Evolutionary conservation across 2,329 filamentous ascomycete genomes (phyloP).

Genomic region (Teratosphaeria gauchensis): DNA sequence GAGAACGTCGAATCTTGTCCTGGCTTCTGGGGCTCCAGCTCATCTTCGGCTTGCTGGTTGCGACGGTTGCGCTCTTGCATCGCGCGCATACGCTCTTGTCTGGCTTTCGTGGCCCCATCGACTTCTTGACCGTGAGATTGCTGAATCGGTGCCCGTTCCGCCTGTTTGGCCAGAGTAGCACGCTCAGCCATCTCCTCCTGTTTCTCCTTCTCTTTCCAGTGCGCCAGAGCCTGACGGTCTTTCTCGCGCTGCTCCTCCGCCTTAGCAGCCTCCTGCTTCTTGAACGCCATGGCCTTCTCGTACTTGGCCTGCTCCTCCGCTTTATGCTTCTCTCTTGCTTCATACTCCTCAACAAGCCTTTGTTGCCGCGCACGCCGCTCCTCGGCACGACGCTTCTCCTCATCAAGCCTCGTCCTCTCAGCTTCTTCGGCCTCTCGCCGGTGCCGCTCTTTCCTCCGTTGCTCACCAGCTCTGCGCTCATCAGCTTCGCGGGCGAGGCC

Average conservation of each 20-base stretch:
- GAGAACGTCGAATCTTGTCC: too few relatives aligned
- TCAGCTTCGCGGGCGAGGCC: not conserved
- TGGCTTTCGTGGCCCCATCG: conserved; percentile 1
- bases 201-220: not conserved
- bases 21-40: not conserved
- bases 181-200: not conserved
- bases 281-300: not conserved
- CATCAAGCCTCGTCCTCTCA: not conserved
- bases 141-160: not conserved
- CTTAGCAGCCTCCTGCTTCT: not conserved
- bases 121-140: not conserved
- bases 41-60: conserved; percentile 2
- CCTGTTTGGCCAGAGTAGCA: not conserved
- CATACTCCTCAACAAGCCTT: not conserved
- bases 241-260: not conserved
- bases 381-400: not conserved
- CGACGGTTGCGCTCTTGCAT: conserved; percentile 6
- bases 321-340: not conserved
- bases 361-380: not conserved
- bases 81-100: conserved; percentile 6
- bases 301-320: not conserved
- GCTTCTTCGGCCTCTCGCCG: not conserved
- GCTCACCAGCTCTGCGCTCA: not conserved
- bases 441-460: not conserved
- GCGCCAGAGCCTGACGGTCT: not conserved